A percentile compares a stretch with the other conserved stretches of the same genome.
Evolutionary conservation across 1,284 basidiomycete genomes (phyloP).

Genomic region (Cutaneotrichosporon dermatis): DNA sequence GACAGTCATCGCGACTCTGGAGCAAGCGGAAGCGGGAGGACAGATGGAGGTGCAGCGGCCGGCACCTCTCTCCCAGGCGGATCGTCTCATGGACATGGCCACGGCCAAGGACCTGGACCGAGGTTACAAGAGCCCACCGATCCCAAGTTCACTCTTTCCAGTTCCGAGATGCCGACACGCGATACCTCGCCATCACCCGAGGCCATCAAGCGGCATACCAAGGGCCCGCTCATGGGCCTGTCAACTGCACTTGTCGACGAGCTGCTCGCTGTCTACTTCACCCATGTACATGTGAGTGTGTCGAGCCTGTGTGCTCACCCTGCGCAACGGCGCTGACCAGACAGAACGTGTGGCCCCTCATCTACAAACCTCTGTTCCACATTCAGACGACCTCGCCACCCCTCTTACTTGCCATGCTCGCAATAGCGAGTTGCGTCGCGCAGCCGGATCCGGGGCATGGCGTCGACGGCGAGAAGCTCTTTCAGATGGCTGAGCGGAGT

Average conservation of each 20-base stretch:
- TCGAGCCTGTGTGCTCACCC: too few relatives aligned
- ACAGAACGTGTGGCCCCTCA: slow-evolving; percentile 46
- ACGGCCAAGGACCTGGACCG: too few relatives aligned
- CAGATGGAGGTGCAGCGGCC: too few relatives aligned
- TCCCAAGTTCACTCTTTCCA: too few relatives aligned
- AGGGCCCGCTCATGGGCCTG: slow-evolving; percentile 21
- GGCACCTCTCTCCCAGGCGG: too few relatives aligned
- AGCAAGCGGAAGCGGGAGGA: too few relatives aligned
- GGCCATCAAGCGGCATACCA: background rate
- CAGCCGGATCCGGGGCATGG: slow-evolving; percentile 9
- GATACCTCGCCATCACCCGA: background rate
- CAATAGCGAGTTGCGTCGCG: slow-evolving; percentile 38
- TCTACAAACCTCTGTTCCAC: slow-evolving; percentile 44
- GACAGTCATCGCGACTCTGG: too few relatives aligned
- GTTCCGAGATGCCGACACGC: background rate
- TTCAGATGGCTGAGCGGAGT: slow-evolving; percentile 32
- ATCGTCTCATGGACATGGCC: too few relatives aligned
- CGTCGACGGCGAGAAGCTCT: slow-evolving; percentile 56
- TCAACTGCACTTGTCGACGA: slow-evolving; percentile 27
- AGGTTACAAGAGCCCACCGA: too few relatives aligned
- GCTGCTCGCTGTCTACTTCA: slow-evolving; percentile 38
- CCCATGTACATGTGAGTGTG: slow-evolving; percentile 36
- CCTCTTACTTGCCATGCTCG: slow-evolving; percentile 41
- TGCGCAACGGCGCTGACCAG: background rate
- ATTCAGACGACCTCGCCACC: slow-evolving; percentile 28